Evolutionary conservation across 768 basidiomycete genomes (phyloP), one percentile per base, ranked within the genome.

Genomic region (Boletus vinaceobasis): DNA sequence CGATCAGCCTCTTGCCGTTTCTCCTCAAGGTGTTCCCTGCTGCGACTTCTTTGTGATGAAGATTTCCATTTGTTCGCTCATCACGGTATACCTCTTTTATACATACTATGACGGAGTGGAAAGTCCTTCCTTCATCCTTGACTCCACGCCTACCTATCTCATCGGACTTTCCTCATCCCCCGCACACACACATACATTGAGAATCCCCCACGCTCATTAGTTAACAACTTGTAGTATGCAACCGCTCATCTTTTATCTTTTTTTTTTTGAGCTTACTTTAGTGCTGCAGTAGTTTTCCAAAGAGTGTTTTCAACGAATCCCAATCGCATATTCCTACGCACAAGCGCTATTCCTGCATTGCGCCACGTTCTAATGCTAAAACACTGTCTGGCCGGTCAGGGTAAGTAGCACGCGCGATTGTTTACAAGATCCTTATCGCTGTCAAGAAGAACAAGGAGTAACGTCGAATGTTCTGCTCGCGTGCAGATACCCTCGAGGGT

Each of bases 401-500:
- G 35, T 19, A 19, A 0, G 38, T 14, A 15, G 7, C 23, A 26
- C 15, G 29, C 31, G 15, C 14, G n/a, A 55, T 7, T n/a, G 13
- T 23, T 17, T 27, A n/a, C 10, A 15, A 17, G 5, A n/a, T 19
- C 26, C 43, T 9, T 31, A n/a, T 40, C n/a, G n/a, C 21, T 6
- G 46, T 48, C 23, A 50, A 19, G 56, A 58, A 36, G 45, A 7
- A 17, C 44, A 13, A 37, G 57, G 39, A 17, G 37, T 8, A 29
- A 61, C 9, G 17, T 51, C 26, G 11, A 69, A 64, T 19, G 57
- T 56, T n/a, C 58, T 60, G 17, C 57, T 60, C 21, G 69, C 60
- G 15, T 7, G 53, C 37, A 77, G 56, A 45, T 74, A 61, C 21
- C 67, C 65, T 17, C 74, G 67, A 26, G 69, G 68, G 58, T 85